Conservation (phyloP, 192 early-diverging fungal genomes). For the Phlyctochytrium planicorne region DNA sequence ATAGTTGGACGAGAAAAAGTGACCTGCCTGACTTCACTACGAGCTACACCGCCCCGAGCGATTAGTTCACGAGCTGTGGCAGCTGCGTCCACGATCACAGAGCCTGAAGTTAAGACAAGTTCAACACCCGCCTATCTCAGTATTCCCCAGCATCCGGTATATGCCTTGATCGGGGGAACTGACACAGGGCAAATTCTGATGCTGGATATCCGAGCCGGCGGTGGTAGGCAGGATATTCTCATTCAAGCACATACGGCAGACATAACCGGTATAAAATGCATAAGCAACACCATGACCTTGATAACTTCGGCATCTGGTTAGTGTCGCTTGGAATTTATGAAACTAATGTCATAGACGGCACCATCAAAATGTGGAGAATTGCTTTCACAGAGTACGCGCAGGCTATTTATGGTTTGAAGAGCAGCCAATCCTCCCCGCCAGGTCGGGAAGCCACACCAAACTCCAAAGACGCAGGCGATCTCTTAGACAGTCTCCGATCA, state of each 20-base stretch:
- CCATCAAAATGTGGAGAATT: constrained; percentile 39
- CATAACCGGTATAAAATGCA: constrained; percentile 27
- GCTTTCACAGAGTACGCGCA: constrained; percentile 12
- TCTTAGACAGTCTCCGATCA: too few relatives aligned
- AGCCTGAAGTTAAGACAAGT: too few relatives aligned
- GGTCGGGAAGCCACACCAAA: too few relatives aligned
- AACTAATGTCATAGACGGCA: constrained; percentile 35
- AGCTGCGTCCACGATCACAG: not conserved
- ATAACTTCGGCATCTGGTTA: constrained; percentile 36
- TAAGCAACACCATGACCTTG: constrained; percentile 18
- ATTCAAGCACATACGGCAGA: constrained; percentile 37
- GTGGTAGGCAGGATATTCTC: constrained; percentile 27
- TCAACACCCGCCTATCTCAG: too few relatives aligned
- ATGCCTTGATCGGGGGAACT: constrained; percentile 43
- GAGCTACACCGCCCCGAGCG: constrained; percentile 21
- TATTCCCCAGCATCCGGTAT: constrained; percentile 24
- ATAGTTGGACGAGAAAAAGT: constrained; percentile 29
- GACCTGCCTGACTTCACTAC: constrained; percentile 36
- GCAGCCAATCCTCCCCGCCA: too few relatives aligned
- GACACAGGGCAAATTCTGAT: constrained; percentile 50
- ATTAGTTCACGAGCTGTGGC: not conserved
- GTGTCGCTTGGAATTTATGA: constrained; percentile 7
- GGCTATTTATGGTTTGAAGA: too few relatives aligned
- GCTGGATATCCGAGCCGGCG: constrained; percentile 33
- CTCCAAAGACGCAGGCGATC: too few relatives aligned